A percentile compares a stretch with the other conserved stretches of the same genome.
These are phyloP conservation scores for Sclerotinia trifoliorum DNA, from an alignment of 2,329 filamentous ascomycete species.

Conservation along the genomic window DNA sequence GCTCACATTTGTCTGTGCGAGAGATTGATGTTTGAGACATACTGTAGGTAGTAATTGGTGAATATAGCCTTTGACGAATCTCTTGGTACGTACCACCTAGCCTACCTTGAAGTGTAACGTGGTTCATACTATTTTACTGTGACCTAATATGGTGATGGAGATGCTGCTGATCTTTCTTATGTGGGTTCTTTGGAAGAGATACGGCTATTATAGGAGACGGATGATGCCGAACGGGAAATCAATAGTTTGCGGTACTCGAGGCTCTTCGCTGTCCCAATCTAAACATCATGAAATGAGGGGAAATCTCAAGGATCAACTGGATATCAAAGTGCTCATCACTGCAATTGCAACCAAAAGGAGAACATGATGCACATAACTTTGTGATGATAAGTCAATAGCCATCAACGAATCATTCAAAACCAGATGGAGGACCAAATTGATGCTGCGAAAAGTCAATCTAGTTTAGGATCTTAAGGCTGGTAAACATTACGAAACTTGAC, in stretches of 20 bases:
- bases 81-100: not conserved
- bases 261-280: slow-evolving; percentile 17
- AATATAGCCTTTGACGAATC: not conserved
- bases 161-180: slow-evolving; percentile 18
- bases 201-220: slow-evolving; percentile 15
- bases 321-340: slow-evolving; percentile 22
- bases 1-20: not conserved
- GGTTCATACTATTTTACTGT: slow-evolving; percentile 8
- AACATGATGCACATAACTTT: slow-evolving; percentile 20
- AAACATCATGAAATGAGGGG: slow-evolving; percentile 27
- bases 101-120: slow-evolving; percentile 10
- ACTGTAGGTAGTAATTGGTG: not conserved
- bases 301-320: slow-evolving; percentile 18
- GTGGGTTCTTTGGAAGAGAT: slow-evolving; percentile 16
- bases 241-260: slow-evolving; percentile 20
- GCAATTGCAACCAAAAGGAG: slow-evolving; percentile 25
- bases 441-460: not conserved
- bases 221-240: slow-evolving; percentile 20
- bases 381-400: not conserved
- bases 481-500: not conserved
- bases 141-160: slow-evolving; percentile 16
- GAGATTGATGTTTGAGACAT: not conserved
- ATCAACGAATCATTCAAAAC: not conserved
- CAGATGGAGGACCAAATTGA: not conserved
- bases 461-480: slow-evolving; percentile 9